Evolutionary conservation across 306 rosid genomes (phyloP).

Genomic region (Psophocarpus tetragonolobus): DNA sequence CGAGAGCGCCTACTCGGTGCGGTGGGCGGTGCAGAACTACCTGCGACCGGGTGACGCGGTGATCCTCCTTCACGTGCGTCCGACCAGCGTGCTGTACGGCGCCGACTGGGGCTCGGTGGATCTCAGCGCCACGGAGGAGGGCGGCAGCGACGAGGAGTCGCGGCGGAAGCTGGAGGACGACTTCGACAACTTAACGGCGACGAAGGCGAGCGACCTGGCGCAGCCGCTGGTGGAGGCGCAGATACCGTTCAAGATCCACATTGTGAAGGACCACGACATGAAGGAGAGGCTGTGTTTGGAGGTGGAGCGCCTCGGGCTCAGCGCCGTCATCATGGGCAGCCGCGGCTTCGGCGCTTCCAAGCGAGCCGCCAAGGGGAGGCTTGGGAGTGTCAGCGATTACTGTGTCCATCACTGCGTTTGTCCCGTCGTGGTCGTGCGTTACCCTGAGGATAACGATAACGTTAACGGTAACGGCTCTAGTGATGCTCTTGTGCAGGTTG

Average conservation of each 20-base stretch:
- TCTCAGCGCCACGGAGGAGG: background rate
- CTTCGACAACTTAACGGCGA: constrained; percentile 66
- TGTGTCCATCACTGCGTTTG: constrained; percentile 91
- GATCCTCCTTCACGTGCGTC: constrained; percentile 86
- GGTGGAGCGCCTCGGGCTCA: constrained; percentile 86
- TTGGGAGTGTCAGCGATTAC: constrained; percentile 88
- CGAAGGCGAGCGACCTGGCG: constrained; percentile 69
- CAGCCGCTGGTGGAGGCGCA: constrained; percentile 68
- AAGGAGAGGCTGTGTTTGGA: constrained; percentile 92
- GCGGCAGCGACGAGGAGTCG: constrained; percentile 42
- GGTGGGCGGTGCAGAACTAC: constrained; percentile 89
- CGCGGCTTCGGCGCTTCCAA: constrained; percentile 78
- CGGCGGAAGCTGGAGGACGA: constrained; percentile 67
- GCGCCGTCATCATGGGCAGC: constrained; percentile 95
- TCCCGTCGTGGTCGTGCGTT: constrained; percentile 86
- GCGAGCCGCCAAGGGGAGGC: constrained; percentile 53
- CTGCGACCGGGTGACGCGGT: constrained; percentile 85
- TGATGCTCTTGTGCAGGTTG: constrained; percentile 13
- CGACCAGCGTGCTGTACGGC: constrained; percentile 84
- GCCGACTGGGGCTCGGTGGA: constrained; percentile 90
- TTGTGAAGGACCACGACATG: constrained; percentile 94
- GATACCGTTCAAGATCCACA: constrained; percentile 76
- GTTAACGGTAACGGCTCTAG: background rate
- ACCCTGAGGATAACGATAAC: constrained; percentile 56
- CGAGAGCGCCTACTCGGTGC: constrained; percentile 90